Conservation (phyloP, 352 stramenopile genomes). For the Phytopythium litorale region DNA sequence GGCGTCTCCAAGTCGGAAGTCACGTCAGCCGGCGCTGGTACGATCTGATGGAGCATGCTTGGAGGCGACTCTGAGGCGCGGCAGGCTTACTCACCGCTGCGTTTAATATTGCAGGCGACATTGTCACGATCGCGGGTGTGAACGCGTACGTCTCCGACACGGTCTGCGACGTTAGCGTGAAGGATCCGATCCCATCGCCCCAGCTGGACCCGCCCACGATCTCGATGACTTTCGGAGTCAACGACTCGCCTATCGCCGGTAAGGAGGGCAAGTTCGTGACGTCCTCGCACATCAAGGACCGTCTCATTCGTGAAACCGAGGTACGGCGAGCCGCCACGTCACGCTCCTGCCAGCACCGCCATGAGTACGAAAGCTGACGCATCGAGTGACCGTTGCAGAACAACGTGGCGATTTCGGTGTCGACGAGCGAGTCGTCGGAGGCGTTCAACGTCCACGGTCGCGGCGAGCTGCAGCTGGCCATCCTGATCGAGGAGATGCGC, state of each 20-base stretch:
- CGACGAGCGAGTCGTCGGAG: conserved; percentile 82
- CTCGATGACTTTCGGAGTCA: conserved; percentile 97
- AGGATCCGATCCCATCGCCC: conserved; percentile 89
- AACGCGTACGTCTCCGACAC: conserved; percentile 90
- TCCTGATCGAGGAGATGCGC: conserved; percentile 98
- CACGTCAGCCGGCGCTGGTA: conserved; percentile 77
- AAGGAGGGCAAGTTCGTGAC: conserved; percentile 98
- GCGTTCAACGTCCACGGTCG: conserved; percentile 95
- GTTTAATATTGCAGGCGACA: conserved; percentile 79
- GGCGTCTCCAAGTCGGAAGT: conserved; percentile 85
- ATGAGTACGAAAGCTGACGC: not conserved
- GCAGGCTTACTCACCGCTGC: not conserved
- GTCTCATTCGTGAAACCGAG: conserved; percentile 92
- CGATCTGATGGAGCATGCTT: not conserved
- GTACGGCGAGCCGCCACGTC: conserved; percentile 16
- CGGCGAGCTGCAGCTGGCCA: conserved; percentile 97
- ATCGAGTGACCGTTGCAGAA: conserved; percentile 59
- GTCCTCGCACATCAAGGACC: conserved; percentile 92
- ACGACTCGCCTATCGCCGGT: conserved; percentile 94
- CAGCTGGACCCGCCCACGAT: conserved; percentile 96
- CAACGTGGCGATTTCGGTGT: conserved; percentile 97
- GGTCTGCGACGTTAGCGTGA: conserved; percentile 69
- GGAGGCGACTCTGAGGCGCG: not conserved
- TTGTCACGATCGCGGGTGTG: conserved; percentile 96
- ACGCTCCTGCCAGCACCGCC: not conserved